Base-by-base conservation (phyloP, 2,329 filamentous ascomycete genomes). In the Colletotrichum euphorbiae region DNA sequence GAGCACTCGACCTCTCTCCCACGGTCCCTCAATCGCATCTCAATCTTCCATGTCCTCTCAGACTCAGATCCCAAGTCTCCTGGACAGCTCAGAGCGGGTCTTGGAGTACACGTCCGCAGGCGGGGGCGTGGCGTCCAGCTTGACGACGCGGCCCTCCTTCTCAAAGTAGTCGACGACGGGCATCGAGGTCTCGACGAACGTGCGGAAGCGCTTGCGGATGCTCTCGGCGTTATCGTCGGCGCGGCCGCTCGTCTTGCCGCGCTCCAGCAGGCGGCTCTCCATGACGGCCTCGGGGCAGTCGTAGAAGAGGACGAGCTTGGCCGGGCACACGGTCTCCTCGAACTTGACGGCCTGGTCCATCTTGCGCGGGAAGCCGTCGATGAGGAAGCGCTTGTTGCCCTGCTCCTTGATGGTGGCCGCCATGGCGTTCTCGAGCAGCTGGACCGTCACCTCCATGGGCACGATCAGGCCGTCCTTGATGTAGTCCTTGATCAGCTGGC, bases 371-470 rank as follows among this genome's bases (percentile, higher is more conserved):
- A 98, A 99, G 12, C 96, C 91, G 78, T 90, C 87, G 73, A 90
- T 89, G 63, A 91, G 81, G 84, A 98, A 98, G 75, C 92, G 89
- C 78, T 89, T 90, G 71, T 76, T 75, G 60, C 71, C 74, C 58
- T 76, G 74, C 12, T 82, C 80, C 64, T 84, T 80, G 59, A 97
- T 88, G 12, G 87, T 85, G 8, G 87, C 89, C 64, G 85, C 86
- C 93, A 99, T 98, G 67, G 94, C 93, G 80, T 97, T 97, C 82
- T 98, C 94, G 48, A 99, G 87, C 40, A 99, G 83, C 75, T 94
- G 91, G 68, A 99, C 91, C 5, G 96, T 99, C 57, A 98, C 94
- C 80, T 98, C 95, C 93, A 97, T 97, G n/a, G 96, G 96, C 71
- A 99, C 96, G 79, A 99, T 99, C 74, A 90, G 90, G 68, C 96